Evolutionary conservation across 257 asterid genomes (phyloP), one percentile per base, ranked within the genome.

Genomic region (Petunia secreta): DNA sequence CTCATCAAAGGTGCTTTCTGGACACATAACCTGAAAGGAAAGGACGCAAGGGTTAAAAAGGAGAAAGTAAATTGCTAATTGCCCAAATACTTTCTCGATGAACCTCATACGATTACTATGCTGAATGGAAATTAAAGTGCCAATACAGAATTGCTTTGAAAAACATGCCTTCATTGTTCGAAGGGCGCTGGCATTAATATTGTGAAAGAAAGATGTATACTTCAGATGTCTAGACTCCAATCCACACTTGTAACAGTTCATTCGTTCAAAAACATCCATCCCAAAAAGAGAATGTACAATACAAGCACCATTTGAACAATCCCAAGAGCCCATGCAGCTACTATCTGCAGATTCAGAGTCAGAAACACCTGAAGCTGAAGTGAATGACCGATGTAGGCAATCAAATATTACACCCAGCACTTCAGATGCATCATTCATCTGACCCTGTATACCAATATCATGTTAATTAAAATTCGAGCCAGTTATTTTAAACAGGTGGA

Each of bases 351-450:
- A 86, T 75, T 87, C 94, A 57, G 87, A 68, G 87, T 84, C 92
- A 79, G 93, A 86, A n/a, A 73, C 79, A 82, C 83, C 81, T 50
- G 90, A 80, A 67, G 82, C 84, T 81, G 87, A 84, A 60, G 93
- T 86, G 82, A 92, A 93, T 75, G 98, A 91, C 77, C 75, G 88
- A 82, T 95, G 98, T 66, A 95, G 96, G 89, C 98, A 95, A 76
- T 89, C 87, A 90, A 95, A 95, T 84, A 95, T 86, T 81, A 91
- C 97, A 34, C 90, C 95, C 80, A 95, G 83, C 85, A 94, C 98
- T 88, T 95, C 99, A 80, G 98, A 93, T 80, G 99, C 99, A 87
- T 95, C 99, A 83, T 94, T 93, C 99, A 93, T 95, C 87, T 95
- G 97, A 87, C 97, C 98, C 99, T 95, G 98, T 86, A 88, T 59